Percentiles rank a stretch among this genome's conserved stretches.
Evolutionary conservation across 2,329 filamentous ascomycete species (phyloP).

Genomic region (Juglanconis sp.): DNA sequence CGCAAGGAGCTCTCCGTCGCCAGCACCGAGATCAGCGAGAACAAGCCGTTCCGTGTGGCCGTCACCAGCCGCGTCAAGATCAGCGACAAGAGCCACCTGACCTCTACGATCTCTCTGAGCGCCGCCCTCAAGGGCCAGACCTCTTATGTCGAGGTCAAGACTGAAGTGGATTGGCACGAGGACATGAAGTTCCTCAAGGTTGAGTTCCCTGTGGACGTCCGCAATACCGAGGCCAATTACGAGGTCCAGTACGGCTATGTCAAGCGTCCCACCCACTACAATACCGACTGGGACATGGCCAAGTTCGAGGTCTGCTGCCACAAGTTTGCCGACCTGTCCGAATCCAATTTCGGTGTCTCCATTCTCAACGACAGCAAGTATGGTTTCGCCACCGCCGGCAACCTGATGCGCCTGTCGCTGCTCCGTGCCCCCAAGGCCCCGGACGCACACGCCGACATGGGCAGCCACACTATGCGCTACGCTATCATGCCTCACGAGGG

Average conservation of each 20-base stretch:
- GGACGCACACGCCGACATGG: slow-evolving; percentile 93
- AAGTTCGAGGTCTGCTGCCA: slow-evolving; percentile 97
- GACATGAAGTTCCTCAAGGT: slow-evolving; percentile 98
- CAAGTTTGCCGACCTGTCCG: slow-evolving; percentile 87
- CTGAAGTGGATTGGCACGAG: slow-evolving; percentile 95
- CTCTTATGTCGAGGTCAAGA: slow-evolving; percentile 72
- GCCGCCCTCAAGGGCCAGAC: slow-evolving; percentile 63
- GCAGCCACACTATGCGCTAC: slow-evolving; percentile 80
- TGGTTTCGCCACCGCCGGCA: slow-evolving; percentile 87
- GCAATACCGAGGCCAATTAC: slow-evolving; percentile 89
- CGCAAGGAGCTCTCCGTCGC: slow-evolving; percentile 70
- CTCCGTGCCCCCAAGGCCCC: slow-evolving; percentile 88
- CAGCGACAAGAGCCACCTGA: slow-evolving; percentile 80
- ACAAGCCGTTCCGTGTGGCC: slow-evolving; percentile 72
- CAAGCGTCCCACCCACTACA: slow-evolving; percentile 91
- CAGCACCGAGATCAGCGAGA: slow-evolving; percentile 68
- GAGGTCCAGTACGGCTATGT: slow-evolving; percentile 93
- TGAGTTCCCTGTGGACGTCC: slow-evolving; percentile 90
- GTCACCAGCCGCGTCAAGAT: slow-evolving; percentile 83
- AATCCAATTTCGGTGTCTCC: slow-evolving; percentile 84
- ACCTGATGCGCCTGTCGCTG: slow-evolving; percentile 83
- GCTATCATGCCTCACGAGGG: slow-evolving; percentile 85
- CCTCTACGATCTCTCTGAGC: slow-evolving; percentile 77
- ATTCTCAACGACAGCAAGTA: slow-evolving; percentile 96
- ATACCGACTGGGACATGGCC: slow-evolving; percentile 86